Conservation (phyloP, 2,329 filamentous ascomycete species). For the Didymosphaeria variabile region DNA sequence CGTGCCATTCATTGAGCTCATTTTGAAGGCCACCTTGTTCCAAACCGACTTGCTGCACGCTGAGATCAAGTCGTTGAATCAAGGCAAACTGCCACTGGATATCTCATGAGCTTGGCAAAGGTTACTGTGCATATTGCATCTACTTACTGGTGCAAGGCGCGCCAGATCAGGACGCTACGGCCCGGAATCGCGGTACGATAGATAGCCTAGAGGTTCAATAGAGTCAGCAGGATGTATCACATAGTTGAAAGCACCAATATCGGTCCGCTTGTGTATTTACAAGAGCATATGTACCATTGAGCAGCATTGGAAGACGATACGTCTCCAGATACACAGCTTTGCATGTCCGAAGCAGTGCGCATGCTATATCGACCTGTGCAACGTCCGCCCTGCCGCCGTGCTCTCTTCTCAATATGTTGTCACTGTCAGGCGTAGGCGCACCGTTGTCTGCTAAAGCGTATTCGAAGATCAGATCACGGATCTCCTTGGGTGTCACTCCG, state of each 20-base stretch:
- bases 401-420: background rate
- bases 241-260: background rate
- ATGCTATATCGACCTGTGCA: slow-evolving; percentile 19
- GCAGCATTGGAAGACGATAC: slow-evolving; percentile 21
- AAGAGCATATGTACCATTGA: slow-evolving; percentile 19
- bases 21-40: background rate
- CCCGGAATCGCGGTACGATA: background rate
- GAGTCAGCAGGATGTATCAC: background rate
- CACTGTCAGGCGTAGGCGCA: slow-evolving; percentile 17
- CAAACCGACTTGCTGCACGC: slow-evolving; percentile 1
- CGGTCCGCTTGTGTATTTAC: background rate
- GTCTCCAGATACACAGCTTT: slow-evolving; percentile 34
- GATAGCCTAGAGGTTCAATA: background rate
- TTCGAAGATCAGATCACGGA: slow-evolving; percentile 28
- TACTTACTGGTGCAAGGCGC: slow-evolving; percentile 5
- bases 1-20: background rate
- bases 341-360: slow-evolving; percentile 28
- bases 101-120: background rate
- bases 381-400: background rate
- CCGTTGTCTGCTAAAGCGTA: slow-evolving; percentile 20
- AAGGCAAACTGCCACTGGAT: slow-evolving; percentile 11
- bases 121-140: background rate
- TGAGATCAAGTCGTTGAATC: slow-evolving; percentile 7
- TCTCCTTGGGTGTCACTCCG: slow-evolving; percentile 24
- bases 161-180: slow-evolving; percentile 3